These are phyloP conservation scores for Cyclostephanos tholiformis DNA, from an alignment of 108 stramenopile genomes.

Conservation along the genomic window DNA sequence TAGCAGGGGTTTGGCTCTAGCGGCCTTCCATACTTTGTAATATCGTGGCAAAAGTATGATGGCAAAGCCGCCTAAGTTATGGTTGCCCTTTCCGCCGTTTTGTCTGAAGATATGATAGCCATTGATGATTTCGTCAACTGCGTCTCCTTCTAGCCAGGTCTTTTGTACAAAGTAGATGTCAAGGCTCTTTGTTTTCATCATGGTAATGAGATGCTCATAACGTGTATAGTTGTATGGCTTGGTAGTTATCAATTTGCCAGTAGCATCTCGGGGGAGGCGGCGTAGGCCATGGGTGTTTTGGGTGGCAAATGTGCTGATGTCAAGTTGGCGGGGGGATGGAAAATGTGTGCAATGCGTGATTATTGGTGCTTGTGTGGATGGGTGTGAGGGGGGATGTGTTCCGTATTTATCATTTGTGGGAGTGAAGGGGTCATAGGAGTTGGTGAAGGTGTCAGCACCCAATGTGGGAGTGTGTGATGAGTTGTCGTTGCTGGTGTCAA, in stretches of 20 bases:
- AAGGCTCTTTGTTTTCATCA: too few relatives aligned
- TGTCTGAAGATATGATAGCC: too few relatives aligned
- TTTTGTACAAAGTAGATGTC: too few relatives aligned
- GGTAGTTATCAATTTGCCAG: not conserved
- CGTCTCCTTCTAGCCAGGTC: too few relatives aligned
- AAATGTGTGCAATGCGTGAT: not conserved
- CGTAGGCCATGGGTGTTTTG: not conserved
- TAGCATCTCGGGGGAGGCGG: not conserved
- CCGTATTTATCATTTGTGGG: not conserved
- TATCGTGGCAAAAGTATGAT: too few relatives aligned
- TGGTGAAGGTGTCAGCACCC: not conserved
- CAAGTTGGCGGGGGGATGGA: not conserved
- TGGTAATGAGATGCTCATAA: not conserved
- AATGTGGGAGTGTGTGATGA: not conserved
- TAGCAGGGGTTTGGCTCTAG: too few relatives aligned
- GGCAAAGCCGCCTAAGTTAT: too few relatives aligned
- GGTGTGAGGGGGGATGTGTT: not conserved
- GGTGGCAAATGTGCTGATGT: conserved; percentile 1
- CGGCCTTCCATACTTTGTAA: too few relatives aligned
- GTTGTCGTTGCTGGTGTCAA: not conserved
- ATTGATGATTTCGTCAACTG: too few relatives aligned
- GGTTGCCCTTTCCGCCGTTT: too few relatives aligned
- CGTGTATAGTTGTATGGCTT: not conserved
- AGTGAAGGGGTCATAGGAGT: not conserved
- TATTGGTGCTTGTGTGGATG: not conserved